phyloP scores from a whole-genome alignment of 2,329 filamentous ascomycete genomes.

The Colletotrichum lini region DNA sequence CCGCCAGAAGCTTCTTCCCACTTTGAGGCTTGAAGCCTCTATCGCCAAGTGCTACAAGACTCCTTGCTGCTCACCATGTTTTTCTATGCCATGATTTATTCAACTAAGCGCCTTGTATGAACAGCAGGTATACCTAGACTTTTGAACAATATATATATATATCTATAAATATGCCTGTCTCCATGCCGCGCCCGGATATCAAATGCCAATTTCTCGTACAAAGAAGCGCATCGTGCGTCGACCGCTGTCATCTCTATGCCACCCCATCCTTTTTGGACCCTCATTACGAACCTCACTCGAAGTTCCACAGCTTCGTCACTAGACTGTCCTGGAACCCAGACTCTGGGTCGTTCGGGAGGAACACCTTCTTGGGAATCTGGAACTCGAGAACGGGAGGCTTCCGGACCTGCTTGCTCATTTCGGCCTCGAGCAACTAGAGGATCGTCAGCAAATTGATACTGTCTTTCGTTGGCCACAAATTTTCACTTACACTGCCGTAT shows the following conservation, averaged over 20 bases:
- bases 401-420: constrained; percentile 86
- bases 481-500: constrained; percentile 79
- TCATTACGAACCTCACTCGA: constrained; percentile 50
- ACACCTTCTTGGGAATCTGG: constrained; percentile 90
- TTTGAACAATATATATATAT: constrained; percentile 4
- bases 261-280: neutral
- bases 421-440: constrained; percentile 82
- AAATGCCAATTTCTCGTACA: constrained; percentile 23
- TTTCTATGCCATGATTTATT: neutral
- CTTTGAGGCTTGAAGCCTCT: neutral
- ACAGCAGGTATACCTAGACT: constrained; percentile 19
- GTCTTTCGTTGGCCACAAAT: neutral
- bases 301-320: constrained; percentile 74
- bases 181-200: constrained; percentile 19
- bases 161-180: constrained; percentile 26
- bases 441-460: constrained; percentile 68
- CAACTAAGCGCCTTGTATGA: constrained; percentile 3
- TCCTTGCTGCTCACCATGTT: too few species aligned
- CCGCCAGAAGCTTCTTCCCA: neutral
- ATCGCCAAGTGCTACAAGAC: too few species aligned
- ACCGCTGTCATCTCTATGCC: neutral
- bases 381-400: constrained; percentile 92
- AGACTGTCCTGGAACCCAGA: constrained; percentile 67
- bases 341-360: constrained; percentile 67
- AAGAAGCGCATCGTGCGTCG: neutral